Evolutionary conservation across 1,284 basidiomycete species (phyloP).

Genomic region (Puccinia polysora): DNA sequence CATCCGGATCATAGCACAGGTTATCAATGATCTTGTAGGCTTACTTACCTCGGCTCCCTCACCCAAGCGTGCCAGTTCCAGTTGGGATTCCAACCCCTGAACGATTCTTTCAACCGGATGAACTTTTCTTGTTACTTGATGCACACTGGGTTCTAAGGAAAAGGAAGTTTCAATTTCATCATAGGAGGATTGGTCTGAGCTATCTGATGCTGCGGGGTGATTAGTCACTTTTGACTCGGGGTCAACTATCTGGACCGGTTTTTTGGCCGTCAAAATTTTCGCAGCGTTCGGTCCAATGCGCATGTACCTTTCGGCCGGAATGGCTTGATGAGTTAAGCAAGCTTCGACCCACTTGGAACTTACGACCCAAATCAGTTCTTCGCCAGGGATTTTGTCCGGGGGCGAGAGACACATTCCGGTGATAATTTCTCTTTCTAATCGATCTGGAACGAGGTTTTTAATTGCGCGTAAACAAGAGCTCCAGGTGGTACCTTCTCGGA

Average conservation of each 20-base stretch:
- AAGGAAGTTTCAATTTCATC: conserved; percentile 42
- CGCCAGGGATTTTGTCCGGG: conserved; percentile 22
- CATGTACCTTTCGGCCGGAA: conserved; percentile 21
- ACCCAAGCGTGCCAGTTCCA: conserved; percentile 26
- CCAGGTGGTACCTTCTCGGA: conserved; percentile 21
- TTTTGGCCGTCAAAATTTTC: not conserved
- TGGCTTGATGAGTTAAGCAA: conserved; percentile 18
- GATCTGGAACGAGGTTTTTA: conserved; percentile 2
- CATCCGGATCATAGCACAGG: too few species aligned
- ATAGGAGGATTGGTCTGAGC: not conserved
- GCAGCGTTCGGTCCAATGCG: conserved; percentile 25
- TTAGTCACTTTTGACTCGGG: not conserved
- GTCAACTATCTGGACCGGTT: not conserved
- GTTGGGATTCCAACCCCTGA: conserved; percentile 1
- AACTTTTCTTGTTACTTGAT: not conserved
- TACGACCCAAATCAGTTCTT: conserved; percentile 40
- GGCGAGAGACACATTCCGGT: conserved; percentile 18
- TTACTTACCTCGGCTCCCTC: conserved; percentile 29
- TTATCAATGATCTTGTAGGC: conserved; percentile 11
- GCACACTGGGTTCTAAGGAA: not conserved
- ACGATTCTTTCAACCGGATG: not conserved
- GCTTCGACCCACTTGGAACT: conserved; percentile 26
- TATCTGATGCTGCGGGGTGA: not conserved
- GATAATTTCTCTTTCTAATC: conserved; percentile 11
- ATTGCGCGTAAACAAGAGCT: conserved; percentile 22